Percentiles rank a stretch among this genome's conserved stretches.
phyloP scores from a whole-genome alignment of 257 asterid genomes.

The Sherardia arvensis region DNA sequence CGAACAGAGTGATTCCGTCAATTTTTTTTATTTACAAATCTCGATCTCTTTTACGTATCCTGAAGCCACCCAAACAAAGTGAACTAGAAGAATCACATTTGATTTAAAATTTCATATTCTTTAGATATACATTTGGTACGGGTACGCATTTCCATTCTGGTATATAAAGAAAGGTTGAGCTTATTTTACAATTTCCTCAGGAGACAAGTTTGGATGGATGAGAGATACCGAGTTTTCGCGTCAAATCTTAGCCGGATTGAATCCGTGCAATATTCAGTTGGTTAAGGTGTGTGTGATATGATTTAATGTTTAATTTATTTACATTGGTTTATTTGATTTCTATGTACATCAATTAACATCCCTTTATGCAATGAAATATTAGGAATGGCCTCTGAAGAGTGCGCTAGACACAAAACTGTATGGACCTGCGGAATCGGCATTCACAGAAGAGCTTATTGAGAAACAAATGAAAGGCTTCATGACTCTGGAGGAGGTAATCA shows the following conservation, averaged over 20 bases:
- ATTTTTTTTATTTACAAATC: no score
- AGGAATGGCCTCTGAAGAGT: conserved; percentile 90
- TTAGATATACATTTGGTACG: no score
- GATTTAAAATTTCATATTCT: no score
- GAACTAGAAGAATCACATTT: no score
- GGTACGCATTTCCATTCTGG: no score
- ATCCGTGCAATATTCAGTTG: conserved; percentile 6
- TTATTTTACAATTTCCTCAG: neutral
- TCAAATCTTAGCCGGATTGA: conserved; percentile 2
- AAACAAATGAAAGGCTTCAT: conserved; percentile 32
- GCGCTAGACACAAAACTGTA: conserved; percentile 52
- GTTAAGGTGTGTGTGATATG: neutral
- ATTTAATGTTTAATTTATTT: neutral
- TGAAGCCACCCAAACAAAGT: no score
- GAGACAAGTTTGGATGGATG: conserved; percentile 4
- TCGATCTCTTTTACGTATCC: no score
- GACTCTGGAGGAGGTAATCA: conserved; percentile 53
- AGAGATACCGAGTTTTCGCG: conserved; percentile 1
- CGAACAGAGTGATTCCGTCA: no score
- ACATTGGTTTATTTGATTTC: neutral
- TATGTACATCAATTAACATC: neutral
- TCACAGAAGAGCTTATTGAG: conserved; percentile 44
- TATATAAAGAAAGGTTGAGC: neutral
- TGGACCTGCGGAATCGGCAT: conserved; percentile 64
- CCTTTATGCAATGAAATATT: neutral